Evolutionary conservation across 1,284 basidiomycete genomes (phyloP).

Genomic region (Cutaneotrichosporon cavernicola): DNA sequence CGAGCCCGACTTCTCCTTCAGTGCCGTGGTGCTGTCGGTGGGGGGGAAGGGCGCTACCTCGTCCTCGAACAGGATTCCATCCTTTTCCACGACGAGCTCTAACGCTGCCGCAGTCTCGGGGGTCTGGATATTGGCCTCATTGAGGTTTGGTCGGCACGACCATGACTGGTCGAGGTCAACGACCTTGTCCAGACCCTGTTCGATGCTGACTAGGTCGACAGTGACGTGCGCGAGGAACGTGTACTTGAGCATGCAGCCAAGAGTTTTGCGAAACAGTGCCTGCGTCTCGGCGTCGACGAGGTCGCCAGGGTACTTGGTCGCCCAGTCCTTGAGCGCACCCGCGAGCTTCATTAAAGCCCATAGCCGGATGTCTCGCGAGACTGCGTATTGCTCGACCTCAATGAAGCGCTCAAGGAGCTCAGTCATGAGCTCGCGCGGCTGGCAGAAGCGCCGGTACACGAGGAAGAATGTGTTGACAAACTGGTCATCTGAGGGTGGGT

Average conservation of each 20-base stretch:
- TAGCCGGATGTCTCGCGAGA: conserved; percentile 40
- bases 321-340: conserved; percentile 48
- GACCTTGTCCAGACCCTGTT: conserved; percentile 30
- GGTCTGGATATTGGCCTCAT: conserved; percentile 9
- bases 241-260: conserved; percentile 39
- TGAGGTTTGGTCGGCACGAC: conserved; percentile 27
- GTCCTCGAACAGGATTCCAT: neutral
- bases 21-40: neutral
- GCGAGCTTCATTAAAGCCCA: conserved; percentile 50
- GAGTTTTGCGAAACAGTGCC: conserved; percentile 34
- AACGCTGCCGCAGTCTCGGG: conserved; percentile 1
- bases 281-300: conserved; percentile 33
- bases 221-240: conserved; percentile 49
- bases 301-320: conserved; percentile 48
- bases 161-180: conserved; percentile 46
- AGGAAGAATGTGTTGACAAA: conserved; percentile 49
- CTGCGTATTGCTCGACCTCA: conserved; percentile 38
- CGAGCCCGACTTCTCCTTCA: conserved; percentile 13
- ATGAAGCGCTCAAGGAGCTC: conserved; percentile 43
- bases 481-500: conserved; percentile 28
- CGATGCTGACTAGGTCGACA: conserved; percentile 40
- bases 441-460: conserved; percentile 49
- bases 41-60: conserved; percentile 4
- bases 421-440: conserved; percentile 42
- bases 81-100: conserved; percentile 13